Conservation (phyloP, 2,329 filamentous ascomycete genomes). For the Alternaria sp. region DNA sequence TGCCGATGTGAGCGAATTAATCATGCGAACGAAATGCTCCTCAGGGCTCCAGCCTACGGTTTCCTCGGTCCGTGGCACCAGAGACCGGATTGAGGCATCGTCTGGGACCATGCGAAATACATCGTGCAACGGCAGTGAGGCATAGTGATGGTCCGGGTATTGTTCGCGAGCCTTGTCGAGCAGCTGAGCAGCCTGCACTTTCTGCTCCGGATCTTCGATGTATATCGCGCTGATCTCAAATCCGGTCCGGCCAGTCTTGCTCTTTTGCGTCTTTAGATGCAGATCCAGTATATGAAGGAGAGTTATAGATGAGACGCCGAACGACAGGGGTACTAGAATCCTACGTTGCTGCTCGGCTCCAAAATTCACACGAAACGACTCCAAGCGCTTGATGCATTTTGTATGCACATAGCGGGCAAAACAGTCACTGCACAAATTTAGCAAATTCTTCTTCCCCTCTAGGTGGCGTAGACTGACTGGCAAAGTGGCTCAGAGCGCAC, state of each 20-base stretch:
- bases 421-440: constrained; percentile 66
- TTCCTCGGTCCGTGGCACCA: constrained; percentile 22
- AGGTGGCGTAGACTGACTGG: constrained; percentile 55
- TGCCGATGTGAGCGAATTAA: constrained; percentile 72
- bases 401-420: constrained; percentile 79
- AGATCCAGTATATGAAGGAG: constrained; percentile 79
- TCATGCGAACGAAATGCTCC: constrained; percentile 59
- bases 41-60: constrained; percentile 12
- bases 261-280: constrained; percentile 72
- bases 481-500: constrained; percentile 69
- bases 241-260: constrained; percentile 69
- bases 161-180: constrained; percentile 58
- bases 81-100: constrained; percentile 31
- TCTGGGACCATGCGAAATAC: constrained; percentile 51
- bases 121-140: constrained; percentile 69
- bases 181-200: constrained; percentile 15
- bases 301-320: constrained; percentile 81
- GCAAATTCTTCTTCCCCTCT: constrained; percentile 12
- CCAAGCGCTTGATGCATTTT: constrained; percentile 83
- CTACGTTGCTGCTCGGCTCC: constrained; percentile 57
- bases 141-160: constrained; percentile 74
- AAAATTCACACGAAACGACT: constrained; percentile 67
- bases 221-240: constrained; percentile 71
- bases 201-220: constrained; percentile 53
- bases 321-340: constrained; percentile 82